Evolutionary conservation across 1,284 basidiomycete genomes (phyloP), one percentile per base, ranked within the genome.

Genomic region (Entoloma clypeatum): DNA sequence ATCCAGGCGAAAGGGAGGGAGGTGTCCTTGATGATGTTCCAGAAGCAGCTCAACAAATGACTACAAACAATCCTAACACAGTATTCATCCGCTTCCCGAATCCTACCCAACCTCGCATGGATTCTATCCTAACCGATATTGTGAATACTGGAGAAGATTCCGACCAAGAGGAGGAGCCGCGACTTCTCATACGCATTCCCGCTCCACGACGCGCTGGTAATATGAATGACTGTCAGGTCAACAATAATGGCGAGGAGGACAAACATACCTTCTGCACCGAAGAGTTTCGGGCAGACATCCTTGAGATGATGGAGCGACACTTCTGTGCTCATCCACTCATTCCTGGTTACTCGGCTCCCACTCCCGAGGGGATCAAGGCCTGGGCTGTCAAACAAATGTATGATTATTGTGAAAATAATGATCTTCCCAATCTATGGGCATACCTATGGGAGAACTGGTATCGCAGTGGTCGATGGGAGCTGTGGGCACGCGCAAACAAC

Each of bases 311-410:
- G 38, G 50, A 58, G 14, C 18, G 30, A 3, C 60, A 63, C 38
- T 45, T 49, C 8, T 52, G 52, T 46, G 55, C 59, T 5, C 63
- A 65, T 50, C 61, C 62, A 11, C 25, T 61, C 1, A 56, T 63
- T 18, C 19, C 23, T 24, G 23, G 23, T 17, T 36, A 36, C n/a
- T 22, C 53, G 1, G 39, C 46, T 14, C 61, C 59, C 3, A 50
- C 39, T 25, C 41, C 53, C 4, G 41, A 16, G 4, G 55, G 55
- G 3, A 61, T 62, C 7, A 39, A 48, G 10, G 23, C 48, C 10
- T 63, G 59, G 58, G 61, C 59, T 11, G 59, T 58, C 1, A 42
- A 45, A 23, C 43, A 58, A 33, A 54, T 55, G 29, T 64, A 64
- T 45, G 34, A 43, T 2, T 62, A 51, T 41, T 65, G 61, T 43